Evolutionary conservation across 2,329 filamentous ascomycete genomes (phyloP).

Genomic region (Stemphylium lycopersici): DNA sequence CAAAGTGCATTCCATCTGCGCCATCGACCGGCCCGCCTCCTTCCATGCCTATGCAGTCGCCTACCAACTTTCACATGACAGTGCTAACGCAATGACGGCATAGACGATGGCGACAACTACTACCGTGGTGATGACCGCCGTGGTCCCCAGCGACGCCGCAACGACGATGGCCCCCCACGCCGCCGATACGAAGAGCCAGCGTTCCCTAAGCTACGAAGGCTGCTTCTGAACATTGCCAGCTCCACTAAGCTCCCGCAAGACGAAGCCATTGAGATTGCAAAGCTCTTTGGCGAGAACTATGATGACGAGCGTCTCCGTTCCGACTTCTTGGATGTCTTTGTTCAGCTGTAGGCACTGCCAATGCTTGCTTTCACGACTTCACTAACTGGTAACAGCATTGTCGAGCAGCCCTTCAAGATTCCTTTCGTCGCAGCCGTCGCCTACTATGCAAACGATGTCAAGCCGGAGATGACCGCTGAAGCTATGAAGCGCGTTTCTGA

Average conservation of each 20-base stretch:
- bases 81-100: conserved; percentile 5
- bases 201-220: conserved; percentile 42
- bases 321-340: conserved; percentile 73
- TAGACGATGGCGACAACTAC: conserved; percentile 39
- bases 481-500: conserved; percentile 69
- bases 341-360: conserved; percentile 67
- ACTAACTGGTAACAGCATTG: conserved; percentile 54
- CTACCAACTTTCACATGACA: not conserved
- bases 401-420: conserved; percentile 97
- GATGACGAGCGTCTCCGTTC: conserved; percentile 77
- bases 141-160: conserved; percentile 40
- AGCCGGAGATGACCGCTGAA: conserved; percentile 74
- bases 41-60: not conserved
- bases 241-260: conserved; percentile 46
- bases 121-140: conserved; percentile 39
- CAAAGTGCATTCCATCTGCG: not conserved
- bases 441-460: conserved; percentile 77
- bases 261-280: conserved; percentile 52
- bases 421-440: conserved; percentile 88
- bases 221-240: conserved; percentile 47
- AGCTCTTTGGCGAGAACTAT: conserved; percentile 76
- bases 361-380: not conserved
- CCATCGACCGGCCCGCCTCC: not conserved
- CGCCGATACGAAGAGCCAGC: conserved; percentile 46
- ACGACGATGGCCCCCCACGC: conserved; percentile 33